Evolutionary conservation across 768 basidiomycete genomes (phyloP), one percentile per base, ranked within the genome.

Genomic region (Agaricus subrufescens): DNA sequence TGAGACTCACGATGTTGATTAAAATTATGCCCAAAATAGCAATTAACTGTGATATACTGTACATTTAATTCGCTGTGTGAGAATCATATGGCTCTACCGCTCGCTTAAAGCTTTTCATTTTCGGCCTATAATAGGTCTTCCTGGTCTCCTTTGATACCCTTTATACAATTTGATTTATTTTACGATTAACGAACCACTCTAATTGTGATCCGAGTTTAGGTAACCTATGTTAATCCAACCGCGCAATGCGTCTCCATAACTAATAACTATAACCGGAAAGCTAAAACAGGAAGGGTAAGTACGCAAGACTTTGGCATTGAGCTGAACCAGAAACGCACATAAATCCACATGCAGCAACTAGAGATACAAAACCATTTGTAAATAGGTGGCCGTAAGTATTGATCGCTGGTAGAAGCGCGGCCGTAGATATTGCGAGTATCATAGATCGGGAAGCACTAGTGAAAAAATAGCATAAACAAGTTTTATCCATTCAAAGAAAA

Each of bases 151-250:
- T 19, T 19, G 19, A 19, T 19, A 19, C 19, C 19, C 19, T 19
- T 19, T 19, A 19, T 19, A 19, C 19, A 19, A 19, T 19, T 19
- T 19, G 19, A 19, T 19, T 19, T 31, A 31, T 31, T 9, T 31
- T 5, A 31, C 31, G 34, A 34, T 34, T 34, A 7, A 34, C 11
- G 5, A 34, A 7, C 34, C 7, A 34, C 7, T 29, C 50, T 50
- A 77, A 52, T 74, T 74, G 27, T 65, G 69, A 0, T 71, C 64
- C 4, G 62, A 62, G 0, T 75, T 78, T 1, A 83, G 79, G 61
- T 75, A 86, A 3, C 80, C 84, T 3, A 85, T 67, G 60, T 87
- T 81, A 3, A 77, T 68, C 72, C 77, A 82, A 0, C 74, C 77
- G 39, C 86, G 74, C 72, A 88, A 75, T 50, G 72, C 68, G 29